A percentile compares a stretch with the other conserved stretches of the same genome.
These are phyloP conservation scores for Cladophialophora chaetospira DNA, from an alignment of 2,329 filamentous ascomycete genomes.

Conservation along the genomic window DNA sequence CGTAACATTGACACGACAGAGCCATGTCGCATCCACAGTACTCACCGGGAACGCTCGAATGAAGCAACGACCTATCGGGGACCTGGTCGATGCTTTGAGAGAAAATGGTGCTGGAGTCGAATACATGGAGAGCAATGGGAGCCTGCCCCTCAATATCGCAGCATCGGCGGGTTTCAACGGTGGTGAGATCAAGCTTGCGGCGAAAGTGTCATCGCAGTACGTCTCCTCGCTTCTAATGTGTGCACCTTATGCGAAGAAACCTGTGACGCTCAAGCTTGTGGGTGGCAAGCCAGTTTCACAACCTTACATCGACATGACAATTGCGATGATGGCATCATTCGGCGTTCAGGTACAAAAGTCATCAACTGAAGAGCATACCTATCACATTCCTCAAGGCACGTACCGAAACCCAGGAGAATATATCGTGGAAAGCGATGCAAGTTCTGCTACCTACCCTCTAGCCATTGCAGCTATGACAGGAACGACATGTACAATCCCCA, in stretches of 20 bases:
- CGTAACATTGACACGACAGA: conserved; percentile 74
- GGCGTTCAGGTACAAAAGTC: conserved; percentile 80
- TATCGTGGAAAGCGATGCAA: conserved; percentile 93
- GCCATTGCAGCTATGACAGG: conserved; percentile 94
- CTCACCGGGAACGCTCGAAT: conserved; percentile 94
- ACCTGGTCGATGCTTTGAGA: conserved; percentile 85
- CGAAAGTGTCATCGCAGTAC: conserved; percentile 98
- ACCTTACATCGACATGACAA: conserved; percentile 97
- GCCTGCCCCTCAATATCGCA: conserved; percentile 78
- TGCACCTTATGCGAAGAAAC: conserved; percentile 91
- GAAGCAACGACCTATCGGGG: conserved; percentile 92
- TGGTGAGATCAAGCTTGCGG: conserved; percentile 85
- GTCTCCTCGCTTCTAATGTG: conserved; percentile 97
- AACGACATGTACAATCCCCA: conserved; percentile 92
- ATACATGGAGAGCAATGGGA: conserved; percentile 80
- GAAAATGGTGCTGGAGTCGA: conserved; percentile 84
- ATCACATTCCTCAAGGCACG: conserved; percentile 81
- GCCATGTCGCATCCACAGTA: conserved; percentile 66
- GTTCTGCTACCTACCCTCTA: conserved; percentile 93
- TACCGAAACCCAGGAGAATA: conserved; percentile 87
- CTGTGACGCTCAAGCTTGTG: conserved; percentile 84
- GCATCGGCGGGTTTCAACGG: conserved; percentile 82
- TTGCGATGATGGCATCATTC: conserved; percentile 94
- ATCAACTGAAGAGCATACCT: conserved; percentile 79
- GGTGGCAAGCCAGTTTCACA: conserved; percentile 98